A percentile compares a stretch with the other conserved stretches of the same genome.
Conservation (phyloP, 2,329 filamentous ascomycete genomes). For the Nigrospora osmanthi region DNA sequence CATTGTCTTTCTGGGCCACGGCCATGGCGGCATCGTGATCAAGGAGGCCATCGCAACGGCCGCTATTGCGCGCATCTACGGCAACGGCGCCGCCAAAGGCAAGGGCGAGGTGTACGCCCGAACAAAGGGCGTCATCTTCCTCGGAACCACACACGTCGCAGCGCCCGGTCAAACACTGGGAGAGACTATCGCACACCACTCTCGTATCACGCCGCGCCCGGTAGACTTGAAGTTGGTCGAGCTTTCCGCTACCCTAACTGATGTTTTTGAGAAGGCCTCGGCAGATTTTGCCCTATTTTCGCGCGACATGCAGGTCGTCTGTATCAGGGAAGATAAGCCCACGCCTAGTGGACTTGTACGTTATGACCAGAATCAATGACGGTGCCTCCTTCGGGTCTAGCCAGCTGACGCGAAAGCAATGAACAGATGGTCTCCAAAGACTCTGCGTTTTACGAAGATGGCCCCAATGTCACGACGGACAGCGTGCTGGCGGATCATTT, state of each 20-base stretch:
- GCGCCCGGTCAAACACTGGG: neutral
- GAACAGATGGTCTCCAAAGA: neutral
- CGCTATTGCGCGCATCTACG: slow-evolving; percentile 2
- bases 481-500: slow-evolving; percentile 2
- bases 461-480: slow-evolving; percentile 2
- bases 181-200: neutral
- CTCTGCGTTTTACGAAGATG: neutral
- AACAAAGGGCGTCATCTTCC: slow-evolving; percentile 2
- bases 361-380: neutral
- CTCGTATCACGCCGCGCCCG: neutral
- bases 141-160: slow-evolving; percentile 2
- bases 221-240: neutral
- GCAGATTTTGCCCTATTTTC: slow-evolving; percentile 1
- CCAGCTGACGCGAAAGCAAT: neutral
- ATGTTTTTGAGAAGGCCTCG: neutral
- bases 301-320: slow-evolving; percentile 2
- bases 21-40: slow-evolving; percentile 2
- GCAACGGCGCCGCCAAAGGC: neutral
- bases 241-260: neutral
- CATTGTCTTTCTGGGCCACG: slow-evolving; percentile 4
- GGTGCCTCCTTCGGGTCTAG: neutral
- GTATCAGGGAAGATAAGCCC: slow-evolving; percentile 1
- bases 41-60: slow-evolving; percentile 2
- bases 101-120: neutral
- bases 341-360: neutral